Base-by-base conservation (phyloP, 2,329 filamentous ascomycete genomes). In the Tolypocladium cylindrosporum region DNA sequence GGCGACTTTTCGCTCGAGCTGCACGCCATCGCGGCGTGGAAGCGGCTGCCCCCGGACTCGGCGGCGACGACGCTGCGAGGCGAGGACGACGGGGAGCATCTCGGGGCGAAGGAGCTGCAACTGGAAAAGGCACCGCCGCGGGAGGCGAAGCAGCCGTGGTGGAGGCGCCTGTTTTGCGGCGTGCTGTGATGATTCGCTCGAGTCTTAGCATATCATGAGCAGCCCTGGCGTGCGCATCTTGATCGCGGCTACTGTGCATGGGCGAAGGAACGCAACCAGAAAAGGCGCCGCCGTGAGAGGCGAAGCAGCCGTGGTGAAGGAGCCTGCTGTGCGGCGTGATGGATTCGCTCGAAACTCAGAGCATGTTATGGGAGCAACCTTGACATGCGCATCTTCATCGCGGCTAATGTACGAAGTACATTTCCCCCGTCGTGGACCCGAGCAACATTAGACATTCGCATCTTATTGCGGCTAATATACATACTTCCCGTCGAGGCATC, bases 1-100 rank as follows among this genome's bases (percentile, higher is more conserved):
- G 89, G 89, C 3, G 75, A 83, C 4, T 91, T 91, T 54, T 61
- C 65, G 48, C 55, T 73, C 14, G 64, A 68, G 8, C 59, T 73
- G 11, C 61, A 65, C 50, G 65, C 65, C 37, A 71, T 73, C 54
- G 63, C 64, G 16, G 69, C 68, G 6, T 65, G 57, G 52, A 66
- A 61, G 45, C 55, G 57, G 48, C 52, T 57, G 24, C 43, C 24
- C 31, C 57, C 55, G n/a, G 55, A 48, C 27, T 53, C 57, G 48
- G 41, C 40, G 53, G 43, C 24, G 41, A 42, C 31, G 37, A 51
- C 19, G 57, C 37, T 55, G 52, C 11, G 37, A 36, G n/a, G 43
- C 51, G 58, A 61, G 2, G 64, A 62, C 4, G 62, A 68, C 5
- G 63, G 69, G 2, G 65, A 65, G 0, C 63, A 61, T 24, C 34